Evolutionary conservation across 1,284 basidiomycete genomes (phyloP).

Genomic region (Fistulinella staudtii): DNA sequence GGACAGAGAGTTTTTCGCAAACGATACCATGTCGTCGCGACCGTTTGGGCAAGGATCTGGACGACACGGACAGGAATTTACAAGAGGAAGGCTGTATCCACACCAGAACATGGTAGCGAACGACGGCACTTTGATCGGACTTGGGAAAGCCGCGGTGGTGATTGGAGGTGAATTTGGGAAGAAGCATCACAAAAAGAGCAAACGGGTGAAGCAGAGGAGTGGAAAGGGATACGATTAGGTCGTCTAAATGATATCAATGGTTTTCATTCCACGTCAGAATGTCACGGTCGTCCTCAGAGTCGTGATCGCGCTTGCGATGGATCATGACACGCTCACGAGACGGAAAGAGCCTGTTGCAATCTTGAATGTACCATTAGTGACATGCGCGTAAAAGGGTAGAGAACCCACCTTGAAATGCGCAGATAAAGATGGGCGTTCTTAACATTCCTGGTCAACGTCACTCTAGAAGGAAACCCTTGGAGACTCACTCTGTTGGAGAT

Average conservation of each 20-base stretch:
- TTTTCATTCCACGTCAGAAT: conserved; percentile 76
- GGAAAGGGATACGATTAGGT: conserved; percentile 85
- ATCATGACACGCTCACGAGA: conserved; percentile 62
- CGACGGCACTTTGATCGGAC: conserved; percentile 63
- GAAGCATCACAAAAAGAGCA: conserved; percentile 86
- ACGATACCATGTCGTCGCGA: conserved; percentile 45
- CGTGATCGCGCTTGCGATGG: conserved; percentile 72
- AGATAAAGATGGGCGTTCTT: conserved; percentile 31
- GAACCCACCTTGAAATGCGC: conserved; percentile 27
- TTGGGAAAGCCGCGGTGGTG: conserved; percentile 45
- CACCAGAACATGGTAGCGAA: conserved; percentile 78
- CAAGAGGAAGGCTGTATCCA: conserved; percentile 64
- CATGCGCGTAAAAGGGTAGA: background rate
- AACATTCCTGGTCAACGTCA: background rate
- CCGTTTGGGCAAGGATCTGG: conserved; percentile 65
- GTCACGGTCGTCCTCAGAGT: conserved; percentile 48
- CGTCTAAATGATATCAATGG: background rate
- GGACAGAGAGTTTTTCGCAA: conserved; percentile 83
- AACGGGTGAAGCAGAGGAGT: conserved; percentile 83
- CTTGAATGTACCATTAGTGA: conserved; percentile 30
- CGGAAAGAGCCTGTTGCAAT: conserved; percentile 70
- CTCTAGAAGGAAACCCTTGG: background rate
- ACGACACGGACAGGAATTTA: conserved; percentile 57
- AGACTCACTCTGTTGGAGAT: conserved; percentile 28
- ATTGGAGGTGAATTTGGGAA: conserved; percentile 55